A percentile compares a stretch with the other conserved stretches of the same genome.
Evolutionary conservation across 192 early-diverging fungal genomes (phyloP).

Genomic region (Umbelopsis isabellina): DNA sequence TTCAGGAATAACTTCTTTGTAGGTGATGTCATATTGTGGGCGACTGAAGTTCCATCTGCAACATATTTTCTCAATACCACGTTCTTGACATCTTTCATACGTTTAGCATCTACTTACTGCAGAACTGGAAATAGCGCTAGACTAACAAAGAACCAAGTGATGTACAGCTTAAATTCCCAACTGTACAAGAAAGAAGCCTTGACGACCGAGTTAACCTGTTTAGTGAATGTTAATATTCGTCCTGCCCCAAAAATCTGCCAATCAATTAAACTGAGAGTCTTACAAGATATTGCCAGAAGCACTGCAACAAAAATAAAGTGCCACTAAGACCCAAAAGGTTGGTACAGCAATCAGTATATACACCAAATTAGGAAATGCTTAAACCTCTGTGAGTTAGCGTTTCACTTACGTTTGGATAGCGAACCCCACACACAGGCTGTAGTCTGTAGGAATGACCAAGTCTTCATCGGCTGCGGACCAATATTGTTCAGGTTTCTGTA

Average conservation of each 20-base stretch:
- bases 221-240: background rate
- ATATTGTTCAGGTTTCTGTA: conserved; percentile 5
- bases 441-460: conserved; percentile 26
- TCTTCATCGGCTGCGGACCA: conserved; percentile 25
- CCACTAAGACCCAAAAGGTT: conserved; percentile 34
- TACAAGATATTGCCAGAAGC: conserved; percentile 53
- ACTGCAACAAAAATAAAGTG: conserved; percentile 47
- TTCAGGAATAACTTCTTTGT: conserved; percentile 45
- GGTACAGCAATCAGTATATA: conserved; percentile 28
- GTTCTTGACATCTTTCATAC: no score
- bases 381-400: background rate
- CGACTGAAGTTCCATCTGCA: conserved; percentile 25
- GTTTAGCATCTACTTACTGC: background rate
- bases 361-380: conserved; percentile 13
- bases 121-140: conserved; percentile 12
- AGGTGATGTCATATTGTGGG: conserved; percentile 5
- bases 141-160: conserved; percentile 33
- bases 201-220: conserved; percentile 30
- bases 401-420: conserved; percentile 34
- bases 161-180: conserved; percentile 49
- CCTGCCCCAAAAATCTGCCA: background rate
- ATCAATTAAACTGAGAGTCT: background rate
- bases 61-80: no score
- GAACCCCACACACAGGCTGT: conserved; percentile 36
- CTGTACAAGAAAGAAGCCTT: conserved; percentile 48